Evolutionary conservation across 1,284 basidiomycete genomes (phyloP).

Genomic region (Sanghuangporus baumii): DNA sequence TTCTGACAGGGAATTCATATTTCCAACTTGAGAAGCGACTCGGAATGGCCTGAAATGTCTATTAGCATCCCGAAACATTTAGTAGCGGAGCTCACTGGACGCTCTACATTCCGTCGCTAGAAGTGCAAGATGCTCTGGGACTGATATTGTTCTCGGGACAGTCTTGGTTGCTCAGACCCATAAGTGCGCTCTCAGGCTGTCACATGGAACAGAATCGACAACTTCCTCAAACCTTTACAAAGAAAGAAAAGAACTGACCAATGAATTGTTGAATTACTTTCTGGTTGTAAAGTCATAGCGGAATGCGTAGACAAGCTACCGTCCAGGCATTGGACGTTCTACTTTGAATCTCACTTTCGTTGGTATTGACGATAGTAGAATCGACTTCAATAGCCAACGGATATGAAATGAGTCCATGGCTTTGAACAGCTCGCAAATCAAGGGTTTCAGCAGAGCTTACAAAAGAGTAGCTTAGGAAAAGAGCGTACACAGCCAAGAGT

Average conservation of each 20-base stretch:
- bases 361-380: conserved; percentile 1
- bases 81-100: background rate
- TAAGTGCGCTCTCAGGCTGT: background rate
- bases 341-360: conserved; percentile 2
- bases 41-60: background rate
- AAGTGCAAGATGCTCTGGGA: background rate
- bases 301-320: background rate
- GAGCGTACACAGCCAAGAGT: too few species aligned
- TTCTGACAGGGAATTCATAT: too few species aligned
- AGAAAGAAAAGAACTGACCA: too few species aligned
- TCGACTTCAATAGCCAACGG: conserved; percentile 8
- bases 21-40: background rate
- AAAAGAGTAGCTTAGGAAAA: too few species aligned
- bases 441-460: too few species aligned
- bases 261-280: background rate
- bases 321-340: conserved; percentile 11
- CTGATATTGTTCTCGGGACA: background rate
- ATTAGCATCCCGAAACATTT: background rate
- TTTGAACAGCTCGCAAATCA: background rate
- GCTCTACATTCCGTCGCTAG: background rate
- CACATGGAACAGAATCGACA: too few species aligned
- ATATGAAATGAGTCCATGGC: background rate
- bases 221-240: too few species aligned
- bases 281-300: background rate
- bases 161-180: background rate